Percentiles rank a stretch among this genome's conserved stretches.
Evolutionary conservation across 2,329 filamentous ascomycete species (phyloP).

Genomic region (Aspergillus melleus): DNA sequence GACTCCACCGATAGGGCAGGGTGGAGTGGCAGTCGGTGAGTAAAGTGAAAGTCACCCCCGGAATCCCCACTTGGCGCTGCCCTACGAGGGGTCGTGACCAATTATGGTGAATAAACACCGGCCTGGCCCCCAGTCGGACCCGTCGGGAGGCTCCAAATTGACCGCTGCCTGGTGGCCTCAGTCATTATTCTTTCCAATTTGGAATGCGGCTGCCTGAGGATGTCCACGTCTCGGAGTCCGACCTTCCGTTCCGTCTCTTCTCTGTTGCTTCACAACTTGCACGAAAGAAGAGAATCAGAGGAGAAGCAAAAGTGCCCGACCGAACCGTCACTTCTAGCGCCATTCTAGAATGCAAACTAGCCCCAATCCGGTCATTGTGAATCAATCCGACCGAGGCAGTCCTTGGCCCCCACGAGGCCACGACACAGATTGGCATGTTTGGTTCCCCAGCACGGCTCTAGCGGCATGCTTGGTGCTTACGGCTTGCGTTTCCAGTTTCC

Average conservation of each 20-base stretch:
- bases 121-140: background rate
- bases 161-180: constrained; percentile 17
- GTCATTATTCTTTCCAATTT: background rate
- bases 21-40: too few species aligned
- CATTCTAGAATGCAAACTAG: constrained; percentile 24
- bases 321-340: constrained; percentile 22
- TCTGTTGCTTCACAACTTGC: too few species aligned
- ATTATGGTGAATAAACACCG: background rate
- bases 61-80: background rate
- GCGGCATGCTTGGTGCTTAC: too few species aligned
- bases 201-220: background rate
- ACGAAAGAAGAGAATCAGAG: background rate
- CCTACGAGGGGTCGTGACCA: constrained; percentile 10
- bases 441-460: background rate
- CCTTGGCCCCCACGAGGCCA: constrained; percentile 4
- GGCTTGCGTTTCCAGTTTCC: too few species aligned
- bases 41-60: too few species aligned
- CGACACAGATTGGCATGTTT: background rate
- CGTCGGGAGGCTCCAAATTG: constrained; percentile 15
- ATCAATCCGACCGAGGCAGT: background rate
- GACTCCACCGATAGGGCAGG: constrained; percentile 26
- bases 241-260: background rate
- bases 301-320: constrained; percentile 1
- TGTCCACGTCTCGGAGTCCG: background rate
- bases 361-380: background rate